Percentiles rank a stretch among this genome's conserved stretches.
phyloP scores from a whole-genome alignment of 78 protist genomes.

The Dictyostelium firmibasis region DNA sequence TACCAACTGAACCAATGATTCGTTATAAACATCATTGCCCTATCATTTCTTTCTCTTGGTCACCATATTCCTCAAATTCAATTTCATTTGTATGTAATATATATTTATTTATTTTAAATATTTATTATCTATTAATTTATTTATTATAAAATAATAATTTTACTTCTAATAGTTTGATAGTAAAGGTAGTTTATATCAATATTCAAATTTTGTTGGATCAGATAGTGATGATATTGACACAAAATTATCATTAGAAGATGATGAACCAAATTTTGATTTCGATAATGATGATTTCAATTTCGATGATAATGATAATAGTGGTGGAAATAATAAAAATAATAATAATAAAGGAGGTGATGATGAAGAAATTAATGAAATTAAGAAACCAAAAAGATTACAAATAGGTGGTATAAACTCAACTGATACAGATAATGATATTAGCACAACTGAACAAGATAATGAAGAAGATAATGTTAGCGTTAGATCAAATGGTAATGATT shows the following conservation, averaged over 20 bases:
- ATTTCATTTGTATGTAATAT: conserved; percentile 25
- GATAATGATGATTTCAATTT: background rate
- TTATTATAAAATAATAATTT: too few relatives aligned
- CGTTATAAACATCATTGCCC: background rate
- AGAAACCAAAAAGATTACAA: background rate
- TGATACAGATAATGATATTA: background rate
- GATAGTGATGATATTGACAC: background rate
- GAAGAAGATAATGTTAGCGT: background rate
- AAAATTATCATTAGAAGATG: background rate
- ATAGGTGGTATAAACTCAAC: background rate
- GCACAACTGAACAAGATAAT: background rate
- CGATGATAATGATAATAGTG: conserved; percentile 10
- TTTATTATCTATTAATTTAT: background rate
- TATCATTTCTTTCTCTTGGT: conserved; percentile 34
- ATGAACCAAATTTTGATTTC: background rate
- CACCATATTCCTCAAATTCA: background rate
- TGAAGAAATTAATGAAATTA: background rate
- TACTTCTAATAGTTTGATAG: background rate
- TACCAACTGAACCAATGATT: background rate
- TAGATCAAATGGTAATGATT: background rate
- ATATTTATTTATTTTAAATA: background rate
- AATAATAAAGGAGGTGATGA: background rate
- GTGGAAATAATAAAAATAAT: background rate
- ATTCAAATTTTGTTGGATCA: background rate
- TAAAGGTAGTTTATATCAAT: background rate